A percentile compares a stretch with the other conserved stretches of the same genome.
Conservation (phyloP, 148 eudicot genomes). For the Amaranthus cruentus region DNA sequence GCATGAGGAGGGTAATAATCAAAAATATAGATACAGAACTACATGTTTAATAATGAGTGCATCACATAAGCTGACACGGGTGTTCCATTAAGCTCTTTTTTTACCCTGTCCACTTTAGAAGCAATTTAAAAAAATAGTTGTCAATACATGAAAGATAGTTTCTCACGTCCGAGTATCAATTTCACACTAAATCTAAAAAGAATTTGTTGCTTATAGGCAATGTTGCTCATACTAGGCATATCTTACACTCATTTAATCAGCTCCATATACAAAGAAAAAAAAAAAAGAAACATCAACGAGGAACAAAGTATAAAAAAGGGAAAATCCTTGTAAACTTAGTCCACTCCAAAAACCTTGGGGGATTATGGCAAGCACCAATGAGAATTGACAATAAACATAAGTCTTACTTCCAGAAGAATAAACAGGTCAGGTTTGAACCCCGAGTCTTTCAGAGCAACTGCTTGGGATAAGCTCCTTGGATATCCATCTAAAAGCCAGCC, state of each 20-base stretch:
- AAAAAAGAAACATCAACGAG: not conserved
- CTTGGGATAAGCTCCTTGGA: slow-evolving; percentile 96
- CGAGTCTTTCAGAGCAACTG: slow-evolving; percentile 65
- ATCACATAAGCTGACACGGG: not conserved
- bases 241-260: not conserved
- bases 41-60: not conserved
- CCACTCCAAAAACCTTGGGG: not conserved
- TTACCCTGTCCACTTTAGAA: no score
- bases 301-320: not conserved
- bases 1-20: not conserved
- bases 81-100: no score
- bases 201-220: not conserved
- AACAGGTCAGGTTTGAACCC: slow-evolving; percentile 87
- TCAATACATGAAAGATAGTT: not conserved
- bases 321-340: not conserved
- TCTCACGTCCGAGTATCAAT: no score
- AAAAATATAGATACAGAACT: not conserved
- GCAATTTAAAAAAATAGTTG: no score
- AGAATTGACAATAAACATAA: slow-evolving; percentile 10
- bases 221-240: not conserved
- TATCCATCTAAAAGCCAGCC: slow-evolving; percentile 99
- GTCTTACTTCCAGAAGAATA: slow-evolving; percentile 88
- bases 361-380: not conserved
- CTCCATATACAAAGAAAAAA: not conserved
- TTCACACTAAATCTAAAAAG: not conserved